Percentiles rank a stretch among this genome's conserved stretches.
phyloP scores from a whole-genome alignment of 306 rosid species.

The Ammopiptanthus mongolicus region DNA sequence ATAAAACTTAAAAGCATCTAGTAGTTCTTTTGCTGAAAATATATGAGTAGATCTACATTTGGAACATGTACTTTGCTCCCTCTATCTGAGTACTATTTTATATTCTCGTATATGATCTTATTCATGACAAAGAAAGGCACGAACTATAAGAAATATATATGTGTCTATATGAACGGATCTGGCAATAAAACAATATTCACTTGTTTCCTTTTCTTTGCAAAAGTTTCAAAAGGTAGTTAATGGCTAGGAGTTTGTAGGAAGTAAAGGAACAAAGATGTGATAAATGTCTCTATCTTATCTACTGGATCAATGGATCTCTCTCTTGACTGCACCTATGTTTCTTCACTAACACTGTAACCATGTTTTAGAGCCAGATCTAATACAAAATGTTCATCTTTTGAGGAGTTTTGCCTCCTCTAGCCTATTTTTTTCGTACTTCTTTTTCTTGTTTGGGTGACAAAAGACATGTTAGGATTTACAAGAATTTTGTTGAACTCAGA shows the following conservation, averaged over 20 bases:
- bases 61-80: constrained; percentile 22
- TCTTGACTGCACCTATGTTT: constrained; percentile 19
- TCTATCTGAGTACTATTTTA: constrained; percentile 14
- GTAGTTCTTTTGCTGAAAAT: constrained; percentile 33
- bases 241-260: background rate
- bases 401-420: background rate
- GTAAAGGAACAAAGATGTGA: background rate
- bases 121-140: constrained; percentile 24
- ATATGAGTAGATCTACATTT: constrained; percentile 70
- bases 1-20: background rate
- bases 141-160: constrained; percentile 22
- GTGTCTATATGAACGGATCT: constrained; percentile 56
- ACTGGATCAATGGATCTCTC: constrained; percentile 7
- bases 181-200: constrained; percentile 31
- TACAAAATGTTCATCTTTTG: background rate
- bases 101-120: background rate
- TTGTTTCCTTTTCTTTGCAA: constrained; percentile 55
- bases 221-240: constrained; percentile 28
- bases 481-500: constrained; percentile 37
- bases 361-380: constrained; percentile 23
- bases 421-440: background rate
- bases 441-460: background rate
- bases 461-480: constrained; percentile 11
- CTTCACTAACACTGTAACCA: constrained; percentile 17
- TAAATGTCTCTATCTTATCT: background rate